These are phyloP conservation scores for Casaregolazyma lundiana DNA, from an alignment of 1,139 yeast genomes.

Conservation along the genomic window DNA sequence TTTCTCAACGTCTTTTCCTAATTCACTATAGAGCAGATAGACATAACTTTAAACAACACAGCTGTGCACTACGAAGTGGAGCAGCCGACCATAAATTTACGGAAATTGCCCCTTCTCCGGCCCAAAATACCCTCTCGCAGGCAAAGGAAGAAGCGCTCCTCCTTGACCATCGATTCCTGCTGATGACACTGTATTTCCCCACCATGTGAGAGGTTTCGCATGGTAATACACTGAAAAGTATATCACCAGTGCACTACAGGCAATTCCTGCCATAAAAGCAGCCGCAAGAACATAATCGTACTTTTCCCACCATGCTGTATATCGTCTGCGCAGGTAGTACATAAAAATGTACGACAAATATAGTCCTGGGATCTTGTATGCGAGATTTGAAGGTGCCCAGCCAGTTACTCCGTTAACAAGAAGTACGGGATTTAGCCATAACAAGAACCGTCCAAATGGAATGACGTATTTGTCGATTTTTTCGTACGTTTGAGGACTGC, in stretches of 20 bases:
- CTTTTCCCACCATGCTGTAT: constrained; percentile 57
- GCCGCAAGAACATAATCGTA: constrained; percentile 59
- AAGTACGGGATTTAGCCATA: constrained; percentile 44
- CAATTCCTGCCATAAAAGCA: constrained; percentile 57
- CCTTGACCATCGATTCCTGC: constrained; percentile 49
- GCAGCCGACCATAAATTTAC: too few relatives aligned
- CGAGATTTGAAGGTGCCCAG: constrained; percentile 48
- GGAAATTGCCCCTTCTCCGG: constrained; percentile 26
- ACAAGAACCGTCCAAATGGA: constrained; percentile 39
- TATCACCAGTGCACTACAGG: constrained; percentile 51
- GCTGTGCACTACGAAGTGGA: too few relatives aligned
- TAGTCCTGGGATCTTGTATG: constrained; percentile 46
- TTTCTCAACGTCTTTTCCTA: too few relatives aligned
- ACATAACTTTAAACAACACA: too few relatives aligned
- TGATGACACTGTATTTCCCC: constrained; percentile 52
- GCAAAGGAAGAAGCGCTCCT: constrained; percentile 28
- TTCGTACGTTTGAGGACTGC: constrained; percentile 9
- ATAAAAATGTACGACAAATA: constrained; percentile 50
- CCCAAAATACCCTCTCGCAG: constrained; percentile 47
- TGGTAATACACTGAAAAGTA: constrained; percentile 51
- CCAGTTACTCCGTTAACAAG: constrained; percentile 41
- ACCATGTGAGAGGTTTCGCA: constrained; percentile 45
- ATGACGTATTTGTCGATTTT: constrained; percentile 18
- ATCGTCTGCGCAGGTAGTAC: constrained; percentile 47
- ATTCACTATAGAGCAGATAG: too few relatives aligned